Conservation (phyloP, 2,329 filamentous ascomycete species). For the Cyphellophora europaea region DNA sequence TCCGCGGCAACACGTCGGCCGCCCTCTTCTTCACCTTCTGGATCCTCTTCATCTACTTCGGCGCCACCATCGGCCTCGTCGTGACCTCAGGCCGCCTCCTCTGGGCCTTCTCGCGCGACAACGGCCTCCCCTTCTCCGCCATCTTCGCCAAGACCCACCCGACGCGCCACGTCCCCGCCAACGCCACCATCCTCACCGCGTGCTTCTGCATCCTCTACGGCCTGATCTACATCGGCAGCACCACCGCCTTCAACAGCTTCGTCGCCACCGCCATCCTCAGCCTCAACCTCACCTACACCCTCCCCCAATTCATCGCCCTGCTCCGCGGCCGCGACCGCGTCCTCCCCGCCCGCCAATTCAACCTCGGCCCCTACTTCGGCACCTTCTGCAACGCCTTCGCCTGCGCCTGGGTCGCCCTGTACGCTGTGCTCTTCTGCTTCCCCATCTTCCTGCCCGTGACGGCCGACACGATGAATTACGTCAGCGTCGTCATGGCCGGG, state of each 20-base stretch:
- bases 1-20: slow-evolving; percentile 4
- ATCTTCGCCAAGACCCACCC: slow-evolving; percentile 27
- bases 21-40: slow-evolving; percentile 15
- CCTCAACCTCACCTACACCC: slow-evolving; percentile 29
- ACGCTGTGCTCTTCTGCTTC: slow-evolving; percentile 22
- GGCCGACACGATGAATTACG: slow-evolving; percentile 29
- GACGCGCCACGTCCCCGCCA: slow-evolving; percentile 26
- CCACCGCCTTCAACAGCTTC: slow-evolving; percentile 28
- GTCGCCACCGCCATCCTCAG: slow-evolving; percentile 27
- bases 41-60: slow-evolving; percentile 29
- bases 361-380: slow-evolving; percentile 19
- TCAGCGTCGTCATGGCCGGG: background rate
- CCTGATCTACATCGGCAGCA: slow-evolving; percentile 28
- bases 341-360: slow-evolving; percentile 6
- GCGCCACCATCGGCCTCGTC: slow-evolving; percentile 38
- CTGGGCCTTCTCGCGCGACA: slow-evolving; percentile 45
- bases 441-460: slow-evolving; percentile 21
- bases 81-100: slow-evolving; percentile 42
- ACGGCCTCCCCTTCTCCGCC: slow-evolving; percentile 33
- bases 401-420: slow-evolving; percentile 20
- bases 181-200: slow-evolving; percentile 26
- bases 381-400: slow-evolving; percentile 25
- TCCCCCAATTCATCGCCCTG: slow-evolving; percentile 22
- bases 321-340: slow-evolving; percentile 6
- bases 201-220: slow-evolving; percentile 22